Evolutionary conservation across 805 yeast species (phyloP), one percentile per base, ranked within the genome.

Genomic region (Clavispora fructus): DNA sequence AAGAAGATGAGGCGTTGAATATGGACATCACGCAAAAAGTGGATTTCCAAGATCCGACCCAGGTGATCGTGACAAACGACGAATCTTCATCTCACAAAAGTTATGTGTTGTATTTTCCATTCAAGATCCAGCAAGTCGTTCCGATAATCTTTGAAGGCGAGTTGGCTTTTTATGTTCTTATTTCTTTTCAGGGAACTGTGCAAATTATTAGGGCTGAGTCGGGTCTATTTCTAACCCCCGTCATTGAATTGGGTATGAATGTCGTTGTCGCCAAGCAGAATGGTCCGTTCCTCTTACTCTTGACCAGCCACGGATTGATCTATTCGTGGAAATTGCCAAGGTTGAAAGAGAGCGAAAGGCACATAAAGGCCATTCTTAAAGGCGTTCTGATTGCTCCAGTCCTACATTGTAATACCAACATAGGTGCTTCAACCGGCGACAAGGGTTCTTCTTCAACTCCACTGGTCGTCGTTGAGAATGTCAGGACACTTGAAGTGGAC

Each of bases 181-280:
- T 83, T 0, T 80, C 87, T 0, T 82, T 82, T 40, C 68, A 74
- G 28, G 90, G 90, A 0, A 62, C 79, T 0, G 53, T 83, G 12
- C 73, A 76, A 49, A 51, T 80, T 0, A 54, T 75, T 7, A 61
- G 75, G 1, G 67, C 76, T 0, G 60, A 63, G 7, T 53, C 72
- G 7, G 87, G 87, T 0, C 57, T 74, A 23, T 65, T 67, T 27
- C 50, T 73, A 1, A 57, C 68, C 41, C 82, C 86, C 2, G 60
- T 71, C 10, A 57, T 81, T 10, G 84, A 80, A 55, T 45, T 82
- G 3, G 86, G 86, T 0, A 63, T 63, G 12, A 71, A 71, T 42
- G 62, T 79, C 0, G 62, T 74, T 0, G 64, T 63, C 19, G 47
- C 78, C 42, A 60, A 62, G 14, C 69, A 75, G 12, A 50, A 54